These are phyloP conservation scores for Verticillium nonalfalfae DNA, from an alignment of 2,329 filamentous ascomycete genomes.

Conservation along the genomic window DNA sequence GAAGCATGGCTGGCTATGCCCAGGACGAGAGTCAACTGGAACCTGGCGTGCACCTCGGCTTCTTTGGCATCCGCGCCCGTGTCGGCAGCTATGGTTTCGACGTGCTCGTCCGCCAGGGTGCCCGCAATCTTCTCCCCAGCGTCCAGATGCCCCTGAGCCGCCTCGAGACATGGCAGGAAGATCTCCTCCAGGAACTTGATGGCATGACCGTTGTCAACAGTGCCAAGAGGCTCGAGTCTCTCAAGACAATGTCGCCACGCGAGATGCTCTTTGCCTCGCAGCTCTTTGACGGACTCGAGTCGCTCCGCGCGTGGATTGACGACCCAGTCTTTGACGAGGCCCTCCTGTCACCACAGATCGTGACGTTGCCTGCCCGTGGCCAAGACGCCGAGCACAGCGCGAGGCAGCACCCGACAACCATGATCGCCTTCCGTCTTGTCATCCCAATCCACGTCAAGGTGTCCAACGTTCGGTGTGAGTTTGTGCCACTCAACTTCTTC, in stretches of 20 bases:
- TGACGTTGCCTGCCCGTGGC: slow-evolving; percentile 27
- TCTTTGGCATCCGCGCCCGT: slow-evolving; percentile 50
- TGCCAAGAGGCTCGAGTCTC: slow-evolving; percentile 28
- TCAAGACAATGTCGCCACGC: slow-evolving; percentile 26
- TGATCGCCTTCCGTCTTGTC: slow-evolving; percentile 54
- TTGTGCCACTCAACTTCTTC: slow-evolving; percentile 59
- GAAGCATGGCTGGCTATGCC: slow-evolving; percentile 56
- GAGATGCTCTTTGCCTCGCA: slow-evolving; percentile 38
- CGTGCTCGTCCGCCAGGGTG: slow-evolving; percentile 50
- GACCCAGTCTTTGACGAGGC: slow-evolving; percentile 40
- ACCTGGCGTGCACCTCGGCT: slow-evolving; percentile 49
- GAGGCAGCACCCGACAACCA: slow-evolving; percentile 17
- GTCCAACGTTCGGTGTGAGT: slow-evolving; percentile 45
- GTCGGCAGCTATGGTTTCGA: slow-evolving; percentile 53
- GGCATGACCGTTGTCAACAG: slow-evolving; percentile 32
- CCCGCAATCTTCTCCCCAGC: slow-evolving; percentile 55
- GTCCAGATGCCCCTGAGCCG: slow-evolving; percentile 44
- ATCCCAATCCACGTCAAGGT: slow-evolving; percentile 54
- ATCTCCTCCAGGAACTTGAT: slow-evolving; percentile 46
- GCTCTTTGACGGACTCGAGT: slow-evolving; percentile 34
- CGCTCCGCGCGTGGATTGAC: slow-evolving; percentile 32
- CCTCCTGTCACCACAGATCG: slow-evolving; percentile 32
- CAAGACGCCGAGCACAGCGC: slow-evolving; percentile 12
- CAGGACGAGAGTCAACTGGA: slow-evolving; percentile 37
- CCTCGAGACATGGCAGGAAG: slow-evolving; percentile 48